Percentiles rank a stretch among this genome's conserved stretches.
phyloP scores from a whole-genome alignment of 257 asterid species.

The Solanum paucissectum region DNA sequence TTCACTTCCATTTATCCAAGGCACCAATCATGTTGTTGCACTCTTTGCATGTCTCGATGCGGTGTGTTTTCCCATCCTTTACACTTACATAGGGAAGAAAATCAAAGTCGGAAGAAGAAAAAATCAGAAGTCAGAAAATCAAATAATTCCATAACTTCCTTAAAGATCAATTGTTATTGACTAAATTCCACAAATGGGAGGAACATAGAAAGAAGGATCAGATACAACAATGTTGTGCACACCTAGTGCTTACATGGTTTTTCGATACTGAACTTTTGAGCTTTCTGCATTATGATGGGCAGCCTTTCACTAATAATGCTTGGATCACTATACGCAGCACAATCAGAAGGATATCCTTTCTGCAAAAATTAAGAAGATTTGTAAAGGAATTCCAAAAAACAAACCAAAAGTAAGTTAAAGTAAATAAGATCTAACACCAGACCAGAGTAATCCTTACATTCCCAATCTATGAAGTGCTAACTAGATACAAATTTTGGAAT shows the following conservation, averaged over 20 bases:
- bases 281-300: conserved; percentile 56
- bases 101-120: neutral
- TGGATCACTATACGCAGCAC: conserved; percentile 89
- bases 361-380: conserved; percentile 25
- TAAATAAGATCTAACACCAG: neutral
- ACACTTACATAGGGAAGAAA: neutral
- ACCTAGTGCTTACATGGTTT: conserved; percentile 32
- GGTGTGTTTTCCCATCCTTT: neutral
- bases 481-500: neutral
- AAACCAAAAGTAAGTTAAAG: neutral
- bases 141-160: neutral
- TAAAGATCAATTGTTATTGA: conserved; percentile 1
- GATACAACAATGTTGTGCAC: conserved; percentile 11
- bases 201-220: neutral
- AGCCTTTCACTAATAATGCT: conserved; percentile 71
- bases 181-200: neutral
- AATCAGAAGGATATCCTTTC: conserved; percentile 85
- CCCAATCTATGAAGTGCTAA: neutral
- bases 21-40: neutral
- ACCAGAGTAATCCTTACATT: neutral
- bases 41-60: neutral
- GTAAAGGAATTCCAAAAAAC: neutral
- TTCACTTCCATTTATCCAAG: neutral
- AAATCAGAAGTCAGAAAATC: neutral
- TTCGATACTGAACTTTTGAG: conserved; percentile 63